phyloP scores from a whole-genome alignment of 2,329 filamentous ascomycete species.

The Colletotrichum eremochloae region DNA sequence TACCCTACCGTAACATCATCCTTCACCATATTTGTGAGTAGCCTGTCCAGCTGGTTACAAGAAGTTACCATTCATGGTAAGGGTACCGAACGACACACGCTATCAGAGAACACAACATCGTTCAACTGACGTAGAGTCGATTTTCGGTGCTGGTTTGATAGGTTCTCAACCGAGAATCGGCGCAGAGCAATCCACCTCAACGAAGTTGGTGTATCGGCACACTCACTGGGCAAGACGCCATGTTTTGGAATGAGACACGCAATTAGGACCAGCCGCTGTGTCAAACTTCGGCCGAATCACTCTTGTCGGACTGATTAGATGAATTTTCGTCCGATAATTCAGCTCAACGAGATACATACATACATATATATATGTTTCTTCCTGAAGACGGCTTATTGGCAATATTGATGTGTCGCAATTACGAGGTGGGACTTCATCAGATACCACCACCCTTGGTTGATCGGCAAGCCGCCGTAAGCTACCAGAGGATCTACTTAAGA shows the following conservation, averaged over 20 bases:
- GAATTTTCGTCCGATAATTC: neutral
- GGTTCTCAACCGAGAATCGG: neutral
- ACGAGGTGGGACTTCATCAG: neutral
- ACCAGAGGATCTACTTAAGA: neutral
- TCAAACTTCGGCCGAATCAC: neutral
- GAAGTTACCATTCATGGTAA: neutral
- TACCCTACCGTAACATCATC: neutral
- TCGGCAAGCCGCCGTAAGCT: neutral
- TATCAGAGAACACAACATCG: neutral
- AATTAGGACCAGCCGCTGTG: neutral
- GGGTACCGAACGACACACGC: neutral
- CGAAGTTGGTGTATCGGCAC: neutral
- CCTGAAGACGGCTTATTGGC: neutral
- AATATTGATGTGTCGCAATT: neutral
- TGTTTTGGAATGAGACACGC: conserved; percentile 17
- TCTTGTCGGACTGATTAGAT: neutral
- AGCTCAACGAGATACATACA: neutral
- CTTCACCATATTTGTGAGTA: neutral
- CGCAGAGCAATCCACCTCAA: neutral
- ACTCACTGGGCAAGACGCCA: neutral
- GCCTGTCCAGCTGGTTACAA: neutral
- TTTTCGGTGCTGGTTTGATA: neutral
- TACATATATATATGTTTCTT: neutral
- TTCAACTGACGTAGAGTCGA: neutral
- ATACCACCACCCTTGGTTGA: neutral